Base-by-base conservation (phyloP, 768 basidiomycete genomes). In the Gloeophyllum trabeum region DNA sequence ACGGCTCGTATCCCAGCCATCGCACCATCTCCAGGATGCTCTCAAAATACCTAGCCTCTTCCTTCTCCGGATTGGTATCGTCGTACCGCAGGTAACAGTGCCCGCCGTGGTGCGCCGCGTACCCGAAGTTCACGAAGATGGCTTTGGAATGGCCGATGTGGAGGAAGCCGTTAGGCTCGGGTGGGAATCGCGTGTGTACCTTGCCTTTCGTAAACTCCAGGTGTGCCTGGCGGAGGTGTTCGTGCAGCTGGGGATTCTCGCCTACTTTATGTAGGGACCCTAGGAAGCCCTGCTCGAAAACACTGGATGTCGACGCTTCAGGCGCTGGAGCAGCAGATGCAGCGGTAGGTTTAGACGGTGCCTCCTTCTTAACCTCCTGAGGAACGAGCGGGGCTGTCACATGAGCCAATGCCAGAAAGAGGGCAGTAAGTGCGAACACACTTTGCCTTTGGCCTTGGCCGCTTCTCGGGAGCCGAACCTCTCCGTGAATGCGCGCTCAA, bases 51-150 rank as follows among this genome's bases (percentile, higher is more conserved):
- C 77, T 70, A 25, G 77, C 91, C 64, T 99, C 96, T 59, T 99
- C 96, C 44, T 91, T 91, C 63, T 96, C 92, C 0, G 96, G 96
- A 60, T 99, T 99, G 24, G 96, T 99, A 60, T 99, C 96, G 57
- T 99, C 96, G 54, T 88, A 99, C 43, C 96, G 79, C 34, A 99
- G 70, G 59, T 96, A 98, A 48, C 87, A 88, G 53, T 83, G 79
- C 26, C 96, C 96, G n/a, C 77, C 76, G 56, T 96, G 73, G 59
- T 92, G 79, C 12, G 91, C 90, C 24, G 96, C 96, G 57, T 90
- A 99, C n/a, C 96, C 96, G 59, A 98, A 99, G 61, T 93, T 87
- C 47, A 98, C 81, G 53, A 96, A 94, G 54, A 99, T 97, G 2
- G 96, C 94, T 57, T 99, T 99, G 39, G 93, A 97, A 56, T 99